phyloP scores from a whole-genome alignment of 2,329 filamentous ascomycete species.

The Xylaria multiplex region DNA sequence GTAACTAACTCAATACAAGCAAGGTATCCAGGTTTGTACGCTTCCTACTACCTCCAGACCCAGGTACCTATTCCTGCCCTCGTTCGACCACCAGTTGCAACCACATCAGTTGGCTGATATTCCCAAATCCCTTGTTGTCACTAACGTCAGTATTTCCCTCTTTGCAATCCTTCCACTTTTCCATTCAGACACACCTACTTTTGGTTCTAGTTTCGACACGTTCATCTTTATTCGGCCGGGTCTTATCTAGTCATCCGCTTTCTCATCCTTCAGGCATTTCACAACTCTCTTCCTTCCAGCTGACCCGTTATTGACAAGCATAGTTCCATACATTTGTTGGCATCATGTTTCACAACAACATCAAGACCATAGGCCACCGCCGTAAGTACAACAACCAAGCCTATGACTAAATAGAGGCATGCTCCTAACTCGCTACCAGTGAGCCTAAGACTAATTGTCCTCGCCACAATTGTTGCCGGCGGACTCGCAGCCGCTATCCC shows the following conservation, averaged over 20 bases:
- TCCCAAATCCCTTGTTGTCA: background rate
- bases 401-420: background rate
- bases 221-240: background rate
- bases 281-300: background rate
- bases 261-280: background rate
- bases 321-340: background rate
- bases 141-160: background rate
- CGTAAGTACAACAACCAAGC: constrained; percentile 12
- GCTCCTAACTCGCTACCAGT: constrained; percentile 13
- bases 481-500: constrained; percentile 1
- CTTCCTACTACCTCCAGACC: too few species aligned
- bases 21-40: background rate
- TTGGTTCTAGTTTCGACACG: background rate
- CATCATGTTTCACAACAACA: constrained; percentile 10
- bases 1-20: too few species aligned
- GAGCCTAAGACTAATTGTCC: constrained; percentile 2
- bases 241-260: background rate
- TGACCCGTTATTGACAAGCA: background rate
- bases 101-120: background rate
- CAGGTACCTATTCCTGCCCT: background rate
- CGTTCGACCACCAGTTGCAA: too few species aligned
- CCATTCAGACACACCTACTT: too few species aligned
- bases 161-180: background rate
- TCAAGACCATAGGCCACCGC: background rate
- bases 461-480: background rate